Percentiles rank a stretch among this genome's conserved stretches.
phyloP scores from a whole-genome alignment of 1,139 yeast species.

The Saccharomyces uvarum region DNA sequence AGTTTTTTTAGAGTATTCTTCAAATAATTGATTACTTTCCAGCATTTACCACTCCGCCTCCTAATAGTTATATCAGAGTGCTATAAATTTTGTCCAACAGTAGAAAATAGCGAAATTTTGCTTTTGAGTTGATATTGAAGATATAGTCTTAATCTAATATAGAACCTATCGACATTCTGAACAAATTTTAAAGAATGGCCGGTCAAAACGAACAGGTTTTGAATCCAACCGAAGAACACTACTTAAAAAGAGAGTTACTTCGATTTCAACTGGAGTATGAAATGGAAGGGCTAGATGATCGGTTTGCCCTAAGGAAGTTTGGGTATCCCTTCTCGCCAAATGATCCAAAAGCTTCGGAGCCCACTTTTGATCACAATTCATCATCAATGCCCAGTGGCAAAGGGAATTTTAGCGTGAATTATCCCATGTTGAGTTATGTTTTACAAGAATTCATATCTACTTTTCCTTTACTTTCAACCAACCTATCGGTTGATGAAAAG shows the following conservation, averaged over 20 bases:
- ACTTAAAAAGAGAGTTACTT: constrained; percentile 71
- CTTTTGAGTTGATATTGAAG: not conserved
- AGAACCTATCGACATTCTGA: no score
- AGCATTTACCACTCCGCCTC: not conserved
- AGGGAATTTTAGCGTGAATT: constrained; percentile 1
- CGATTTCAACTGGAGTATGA: constrained; percentile 57
- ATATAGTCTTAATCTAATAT: no score
- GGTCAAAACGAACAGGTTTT: not conserved
- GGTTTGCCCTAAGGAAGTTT: constrained; percentile 52
- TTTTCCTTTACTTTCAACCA: constrained; percentile 64
- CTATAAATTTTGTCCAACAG: not conserved
- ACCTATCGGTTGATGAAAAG: constrained; percentile 39
- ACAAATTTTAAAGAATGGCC: not conserved
- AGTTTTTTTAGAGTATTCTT: not conserved
- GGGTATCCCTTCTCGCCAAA: constrained; percentile 61
- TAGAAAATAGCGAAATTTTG: not conserved
- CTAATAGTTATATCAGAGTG: not conserved
- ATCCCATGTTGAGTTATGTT: constrained; percentile 47
- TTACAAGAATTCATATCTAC: constrained; percentile 53
- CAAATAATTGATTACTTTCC: not conserved
- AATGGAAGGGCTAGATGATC: constrained; percentile 48
- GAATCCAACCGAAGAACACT: constrained; percentile 67
- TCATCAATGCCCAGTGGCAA: not conserved
- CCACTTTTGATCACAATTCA: not conserved
- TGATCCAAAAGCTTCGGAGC: constrained; percentile 25